Base-by-base conservation (phyloP, 2,329 filamentous ascomycete genomes). In the Sphaerulina musiva region DNA sequence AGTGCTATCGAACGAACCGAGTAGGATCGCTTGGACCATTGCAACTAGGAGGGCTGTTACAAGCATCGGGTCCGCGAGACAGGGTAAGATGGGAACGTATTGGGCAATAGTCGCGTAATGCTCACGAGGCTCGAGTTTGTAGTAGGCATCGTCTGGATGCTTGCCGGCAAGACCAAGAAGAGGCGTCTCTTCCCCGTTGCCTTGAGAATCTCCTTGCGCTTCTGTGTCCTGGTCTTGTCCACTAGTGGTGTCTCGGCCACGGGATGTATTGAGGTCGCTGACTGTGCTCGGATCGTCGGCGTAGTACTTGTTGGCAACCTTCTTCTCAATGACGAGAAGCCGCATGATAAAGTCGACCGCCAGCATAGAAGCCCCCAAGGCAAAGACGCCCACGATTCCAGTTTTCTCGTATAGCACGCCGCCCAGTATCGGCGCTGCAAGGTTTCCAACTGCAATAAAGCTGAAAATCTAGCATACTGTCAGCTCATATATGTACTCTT, bases 291-390 rank as follows among this genome's bases (percentile, higher is more conserved):
- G 58, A 39, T 69, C 66, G 11, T 62, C 49, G 0, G 58, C 56
- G 43, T 70, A 64, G 50, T 78, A 80, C 56, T 70, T 72, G 7
- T 66, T 67, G 0, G 81, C 80, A 1, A 76, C 73, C 63, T 80
- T 82, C 68, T 82, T 83, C 67, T 86, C 83, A n/a, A 86, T 75
- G 49, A 86, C 74, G 4, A 81, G 64, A 0, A 82, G 61, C 10
- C 83, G 77, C 75, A 85, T 78, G 20, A 80, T 52, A 55, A 85
- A 79, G 65, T 86, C 83, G 12, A 85, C 56, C 0, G 63, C 74
- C 1, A 86, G 65, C 7, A 85, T 66, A 0, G 71, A 76, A 46
- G 81, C 73, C 0, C 76, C 78, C 23, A 84, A 68, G 0, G 75
- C 76, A 64, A 84, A 84, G 0, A 85, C 81, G 0, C 80, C 81